phyloP scores from a whole-genome alignment of 2,329 filamentous ascomycete genomes.

The Aspergillus sp. region DNA sequence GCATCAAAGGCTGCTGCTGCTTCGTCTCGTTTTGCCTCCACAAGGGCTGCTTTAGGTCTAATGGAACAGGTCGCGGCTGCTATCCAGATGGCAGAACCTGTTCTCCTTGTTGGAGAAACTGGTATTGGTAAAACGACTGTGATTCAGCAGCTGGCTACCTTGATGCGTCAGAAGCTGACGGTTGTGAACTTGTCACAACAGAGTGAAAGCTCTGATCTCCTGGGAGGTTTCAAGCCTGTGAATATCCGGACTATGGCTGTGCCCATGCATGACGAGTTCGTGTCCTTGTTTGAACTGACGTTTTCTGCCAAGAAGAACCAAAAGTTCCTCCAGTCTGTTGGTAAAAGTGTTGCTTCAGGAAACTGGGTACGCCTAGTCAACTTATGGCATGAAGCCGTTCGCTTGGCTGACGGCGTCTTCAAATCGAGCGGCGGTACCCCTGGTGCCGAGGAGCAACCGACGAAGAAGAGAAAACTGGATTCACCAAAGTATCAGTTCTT shows the following conservation, averaged over 20 bases:
- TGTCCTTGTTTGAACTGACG: conserved; percentile 81
- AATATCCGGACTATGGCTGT: conserved; percentile 85
- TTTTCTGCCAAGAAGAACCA: conserved; percentile 88
- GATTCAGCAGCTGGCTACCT: conserved; percentile 85
- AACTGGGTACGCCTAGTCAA: conserved; percentile 87
- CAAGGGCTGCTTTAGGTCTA: conserved; percentile 77
- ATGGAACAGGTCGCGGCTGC: conserved; percentile 87
- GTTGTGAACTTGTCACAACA: conserved; percentile 97
- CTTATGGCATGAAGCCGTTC: conserved; percentile 84
- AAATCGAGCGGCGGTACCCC: conserved; percentile 50
- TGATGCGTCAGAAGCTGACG: conserved; percentile 81
- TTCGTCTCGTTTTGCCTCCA: conserved; percentile 73
- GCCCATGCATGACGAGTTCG: conserved; percentile 90
- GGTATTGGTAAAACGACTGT: conserved; percentile 98
- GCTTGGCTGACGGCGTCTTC: conserved; percentile 77
- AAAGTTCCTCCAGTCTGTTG: conserved; percentile 77
- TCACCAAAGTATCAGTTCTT: conserved; percentile 55
- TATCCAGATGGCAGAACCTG: conserved; percentile 80
- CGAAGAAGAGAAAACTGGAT: conserved; percentile 71
- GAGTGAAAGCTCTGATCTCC: conserved; percentile 91
- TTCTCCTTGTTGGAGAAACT: conserved; percentile 95
- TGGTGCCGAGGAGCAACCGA: conserved; percentile 58
- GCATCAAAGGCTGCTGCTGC: conserved; percentile 46
- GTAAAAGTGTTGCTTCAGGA: conserved; percentile 74
- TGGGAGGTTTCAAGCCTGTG: conserved; percentile 95